Conservation (phyloP, 805 yeast species). For the Kurtzmaniella fragi region DNA sequence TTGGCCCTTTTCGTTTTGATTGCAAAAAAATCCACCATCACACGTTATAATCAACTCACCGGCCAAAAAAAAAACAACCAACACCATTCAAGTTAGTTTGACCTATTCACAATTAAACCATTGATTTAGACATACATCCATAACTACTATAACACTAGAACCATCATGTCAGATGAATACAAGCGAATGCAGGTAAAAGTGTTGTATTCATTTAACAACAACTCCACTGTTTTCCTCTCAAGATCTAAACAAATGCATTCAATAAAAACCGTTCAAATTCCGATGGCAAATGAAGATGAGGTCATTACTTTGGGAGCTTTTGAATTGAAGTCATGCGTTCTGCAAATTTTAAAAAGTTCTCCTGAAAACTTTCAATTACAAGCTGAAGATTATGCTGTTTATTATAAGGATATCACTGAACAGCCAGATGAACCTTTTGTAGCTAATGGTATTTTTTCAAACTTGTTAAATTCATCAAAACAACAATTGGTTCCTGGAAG, state of each 20-base stretch:
- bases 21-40: too few species aligned
- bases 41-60: too few species aligned
- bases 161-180: slow-evolving; percentile 10
- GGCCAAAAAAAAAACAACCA: too few species aligned
- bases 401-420: slow-evolving; percentile 42
- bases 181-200: slow-evolving; percentile 42
- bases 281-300: slow-evolving; percentile 17
- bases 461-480: slow-evolving; percentile 20
- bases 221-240: slow-evolving; percentile 38
- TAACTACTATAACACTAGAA: not conserved
- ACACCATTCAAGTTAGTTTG: too few species aligned
- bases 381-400: slow-evolving; percentile 39
- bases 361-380: slow-evolving; percentile 39
- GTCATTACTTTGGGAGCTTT: slow-evolving; percentile 37
- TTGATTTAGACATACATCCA: not conserved
- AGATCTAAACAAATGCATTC: slow-evolving; percentile 29
- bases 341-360: slow-evolving; percentile 32
- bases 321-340: slow-evolving; percentile 33
- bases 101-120: too few species aligned
- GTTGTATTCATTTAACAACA: slow-evolving; percentile 40
- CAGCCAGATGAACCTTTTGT: slow-evolving; percentile 47
- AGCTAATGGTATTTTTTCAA: slow-evolving; percentile 34
- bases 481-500: slow-evolving; percentile 42
- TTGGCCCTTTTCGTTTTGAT: too few species aligned
- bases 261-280: slow-evolving; percentile 35